A percentile compares a stretch with the other conserved stretches of the same genome.
Evolutionary conservation across 768 basidiomycete genomes (phyloP).

Genomic region (Pleurotus ostreatus): DNA sequence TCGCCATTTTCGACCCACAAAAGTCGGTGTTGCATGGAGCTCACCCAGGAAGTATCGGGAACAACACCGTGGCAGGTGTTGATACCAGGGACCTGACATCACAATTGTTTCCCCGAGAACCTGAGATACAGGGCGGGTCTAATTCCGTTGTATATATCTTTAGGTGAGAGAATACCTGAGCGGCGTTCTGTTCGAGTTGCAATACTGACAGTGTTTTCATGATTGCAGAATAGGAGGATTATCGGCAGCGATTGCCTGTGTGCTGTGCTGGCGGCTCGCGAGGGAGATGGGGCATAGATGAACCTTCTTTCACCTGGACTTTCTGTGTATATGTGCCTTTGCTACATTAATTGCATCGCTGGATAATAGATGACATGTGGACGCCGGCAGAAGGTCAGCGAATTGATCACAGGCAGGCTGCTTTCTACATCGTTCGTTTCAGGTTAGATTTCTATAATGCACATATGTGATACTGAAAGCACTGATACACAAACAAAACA

Average conservation of each 20-base stretch:
- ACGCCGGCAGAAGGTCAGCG: too few species aligned
- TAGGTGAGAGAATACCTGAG: conserved; percentile 43
- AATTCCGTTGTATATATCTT: conserved; percentile 83
- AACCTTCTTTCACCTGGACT: background rate
- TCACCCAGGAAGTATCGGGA: conserved; percentile 15
- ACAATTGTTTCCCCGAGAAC: conserved; percentile 12
- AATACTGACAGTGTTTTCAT: background rate
- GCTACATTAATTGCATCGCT: background rate
- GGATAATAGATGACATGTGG: too few species aligned
- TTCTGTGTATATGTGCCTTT: background rate
- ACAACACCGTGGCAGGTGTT: conserved; percentile 9
- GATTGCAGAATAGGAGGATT: conserved; percentile 51
- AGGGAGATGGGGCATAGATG: conserved; percentile 44
- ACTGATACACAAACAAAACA: too few species aligned
- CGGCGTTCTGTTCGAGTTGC: background rate
- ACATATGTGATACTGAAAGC: too few species aligned
- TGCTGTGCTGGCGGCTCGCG: conserved; percentile 52
- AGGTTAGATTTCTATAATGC: too few species aligned
- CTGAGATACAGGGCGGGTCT: conserved; percentile 27
- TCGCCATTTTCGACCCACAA: conserved; percentile 76
- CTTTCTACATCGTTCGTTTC: too few species aligned
- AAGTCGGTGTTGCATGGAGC: conserved; percentile 39
- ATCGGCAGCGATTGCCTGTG: conserved; percentile 48
- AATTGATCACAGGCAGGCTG: too few species aligned
- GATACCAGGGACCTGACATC: conserved; percentile 2